These are phyloP conservation scores for Agaricus sinodeliciosus DNA, from an alignment of 768 basidiomycete species.

Conservation along the genomic window DNA sequence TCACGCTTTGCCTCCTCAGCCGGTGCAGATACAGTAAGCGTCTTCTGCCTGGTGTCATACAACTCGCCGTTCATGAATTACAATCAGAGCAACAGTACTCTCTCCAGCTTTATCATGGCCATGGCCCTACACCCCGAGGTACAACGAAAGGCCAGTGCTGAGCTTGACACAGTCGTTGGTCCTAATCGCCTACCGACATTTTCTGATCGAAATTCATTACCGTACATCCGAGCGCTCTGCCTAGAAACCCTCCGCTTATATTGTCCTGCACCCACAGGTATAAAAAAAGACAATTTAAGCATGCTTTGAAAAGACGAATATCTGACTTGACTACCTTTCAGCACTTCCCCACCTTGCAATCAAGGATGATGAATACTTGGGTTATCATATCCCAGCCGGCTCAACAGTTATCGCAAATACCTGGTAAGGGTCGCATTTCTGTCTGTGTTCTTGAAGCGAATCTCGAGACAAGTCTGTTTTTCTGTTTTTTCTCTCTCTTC, in stretches of 20 bases:
- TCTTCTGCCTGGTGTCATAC: neutral
- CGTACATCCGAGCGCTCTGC: constrained; percentile 16
- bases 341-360: constrained; percentile 13
- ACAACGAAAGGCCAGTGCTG: constrained; percentile 14
- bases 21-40: constrained; percentile 5
- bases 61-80: neutral
- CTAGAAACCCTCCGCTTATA: constrained; percentile 14
- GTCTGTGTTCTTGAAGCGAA: neutral
- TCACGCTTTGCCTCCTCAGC: neutral
- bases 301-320: neutral
- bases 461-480: neutral
- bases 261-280: constrained; percentile 16
- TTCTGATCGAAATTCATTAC: constrained; percentile 16
- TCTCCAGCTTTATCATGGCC: constrained; percentile 11
- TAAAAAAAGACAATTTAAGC: neutral
- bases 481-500: neutral
- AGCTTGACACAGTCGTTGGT: constrained; percentile 22
- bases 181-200: constrained; percentile 19
- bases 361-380: constrained; percentile 14
- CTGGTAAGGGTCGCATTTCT: constrained; percentile 7
- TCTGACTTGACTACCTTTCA: constrained; percentile 3
- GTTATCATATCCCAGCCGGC: constrained; percentile 14
- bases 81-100: constrained; percentile 1
- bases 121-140: constrained; percentile 14
- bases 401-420: constrained; percentile 16